A percentile compares a stretch with the other conserved stretches of the same genome.
These are phyloP conservation scores for Neurospora africana DNA, from an alignment of 495 filamentous ascomycete genomes.

Conservation along the genomic window DNA sequence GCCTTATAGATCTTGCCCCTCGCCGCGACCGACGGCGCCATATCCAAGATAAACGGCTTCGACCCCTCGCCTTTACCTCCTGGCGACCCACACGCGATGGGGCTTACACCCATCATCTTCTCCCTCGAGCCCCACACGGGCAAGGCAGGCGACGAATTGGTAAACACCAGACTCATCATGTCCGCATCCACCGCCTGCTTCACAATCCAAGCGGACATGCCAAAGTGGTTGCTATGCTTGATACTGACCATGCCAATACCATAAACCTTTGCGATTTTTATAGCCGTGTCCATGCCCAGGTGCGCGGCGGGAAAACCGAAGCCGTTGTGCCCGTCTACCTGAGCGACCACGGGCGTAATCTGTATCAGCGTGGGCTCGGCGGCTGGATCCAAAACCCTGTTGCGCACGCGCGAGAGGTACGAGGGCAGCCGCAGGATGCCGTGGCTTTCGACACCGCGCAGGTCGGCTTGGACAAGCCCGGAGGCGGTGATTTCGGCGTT, in stretches of 20 bases:
- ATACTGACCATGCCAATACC: conserved; percentile 66
- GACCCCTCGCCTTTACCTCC: conserved; percentile 33
- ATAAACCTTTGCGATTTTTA: conserved; percentile 50
- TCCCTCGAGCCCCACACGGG: conserved; percentile 59
- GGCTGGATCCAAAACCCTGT: conserved; percentile 48
- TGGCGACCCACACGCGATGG: conserved; percentile 67
- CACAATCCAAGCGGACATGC: conserved; percentile 70
- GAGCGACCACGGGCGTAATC: conserved; percentile 56
- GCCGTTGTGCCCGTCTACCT: conserved; percentile 59
- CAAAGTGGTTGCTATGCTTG: conserved; percentile 71
- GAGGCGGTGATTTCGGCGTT: conserved; percentile 50
- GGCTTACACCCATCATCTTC: conserved; percentile 65
- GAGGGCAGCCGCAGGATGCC: conserved; percentile 67
- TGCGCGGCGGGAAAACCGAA: conserved; percentile 63
- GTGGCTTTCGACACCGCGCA: conserved; percentile 70
- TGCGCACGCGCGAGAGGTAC: conserved; percentile 59
- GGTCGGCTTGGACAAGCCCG: conserved; percentile 60
- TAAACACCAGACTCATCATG: conserved; percentile 71
- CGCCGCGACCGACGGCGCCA: conserved; percentile 66
- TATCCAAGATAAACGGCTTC: conserved; percentile 59
- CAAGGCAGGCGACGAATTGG: conserved; percentile 64
- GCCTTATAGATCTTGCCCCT: conserved; percentile 72
- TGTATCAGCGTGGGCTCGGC: conserved; percentile 46
- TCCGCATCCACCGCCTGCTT: conserved; percentile 60
- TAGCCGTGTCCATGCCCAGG: conserved; percentile 50